Base-by-base conservation (phyloP, 208 protist species). In the Wallacemonas collosoma region DNA sequence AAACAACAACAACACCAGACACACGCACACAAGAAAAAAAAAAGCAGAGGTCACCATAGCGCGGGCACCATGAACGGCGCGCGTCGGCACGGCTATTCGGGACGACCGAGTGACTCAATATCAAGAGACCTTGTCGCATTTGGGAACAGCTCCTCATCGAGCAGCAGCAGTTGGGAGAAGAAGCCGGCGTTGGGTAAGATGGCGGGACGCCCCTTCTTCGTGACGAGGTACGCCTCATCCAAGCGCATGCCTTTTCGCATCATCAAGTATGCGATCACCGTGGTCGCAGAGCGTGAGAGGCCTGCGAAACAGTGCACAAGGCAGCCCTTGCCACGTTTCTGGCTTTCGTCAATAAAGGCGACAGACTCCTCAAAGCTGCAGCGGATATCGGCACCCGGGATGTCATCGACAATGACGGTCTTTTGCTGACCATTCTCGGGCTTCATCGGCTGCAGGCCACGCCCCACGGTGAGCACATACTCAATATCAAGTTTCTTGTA, bases 271-370 rank as follows among this genome's bases (percentile, higher is more conserved):
- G 90, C 90, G 80, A 95, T 93, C 5, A 95, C 87, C 2, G 89
- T 94, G 0, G 93, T 95, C 7, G 90, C 93, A 3, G 90, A 95
- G 39, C 93, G 88, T n/a, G 90, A 95, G 38, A 97, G 81, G 4
- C 93, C 93, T 51, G 93, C 93, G 61, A 97, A 97, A 77, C 93
- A 97, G 80, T 97, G 93, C 39, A 97, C 90, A 0, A 97, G 70
- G 70, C 91, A 95, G 41, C 88, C 89, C 35, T 67, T 66, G 9
- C 80, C 79, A 5, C 71, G 68, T 63, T 53, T 54, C 36, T 91
- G 80, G 72, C 85, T 91, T 44, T 90, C 82, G 26, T 97, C 85
- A 44, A 97, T 95, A 47, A 95, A 97, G 2, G 79, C 71, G 1
- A 89, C 77, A 0, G 89, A 87, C 67, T 94, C 88, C 12, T 81